Conservation (phyloP, 148 eudicot species). For the Nyssa sinensis region DNA sequence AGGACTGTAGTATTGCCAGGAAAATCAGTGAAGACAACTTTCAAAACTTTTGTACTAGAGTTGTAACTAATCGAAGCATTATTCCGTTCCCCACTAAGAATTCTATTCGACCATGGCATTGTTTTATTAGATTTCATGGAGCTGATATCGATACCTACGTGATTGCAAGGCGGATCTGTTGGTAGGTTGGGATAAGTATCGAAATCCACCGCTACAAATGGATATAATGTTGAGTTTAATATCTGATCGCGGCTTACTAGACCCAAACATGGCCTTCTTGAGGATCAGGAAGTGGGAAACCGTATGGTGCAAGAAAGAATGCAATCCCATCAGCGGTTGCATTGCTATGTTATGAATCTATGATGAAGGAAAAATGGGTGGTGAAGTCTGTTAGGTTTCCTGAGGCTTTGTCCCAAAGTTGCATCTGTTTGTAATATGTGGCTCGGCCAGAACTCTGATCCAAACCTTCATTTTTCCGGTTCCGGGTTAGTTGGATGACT, state of each 20-base stretch:
- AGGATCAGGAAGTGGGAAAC: conserved; percentile 2
- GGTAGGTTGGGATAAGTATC: not conserved
- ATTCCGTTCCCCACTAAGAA: not conserved
- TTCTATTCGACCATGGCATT: not conserved
- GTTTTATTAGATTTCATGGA: not conserved
- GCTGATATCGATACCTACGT: conserved; percentile 15
- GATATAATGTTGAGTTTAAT: not conserved
- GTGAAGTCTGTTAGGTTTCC: conserved; percentile 23
- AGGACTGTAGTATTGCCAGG: too few relatives aligned
- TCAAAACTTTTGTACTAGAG: not conserved
- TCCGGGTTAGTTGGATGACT: conserved; percentile 14
- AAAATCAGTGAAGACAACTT: not conserved
- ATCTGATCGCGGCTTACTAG: conserved; percentile 1
- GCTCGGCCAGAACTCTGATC: conserved; percentile 11
- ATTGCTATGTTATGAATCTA: not conserved
- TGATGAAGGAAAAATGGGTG: conserved; percentile 29
- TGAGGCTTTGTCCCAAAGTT: conserved; percentile 27
- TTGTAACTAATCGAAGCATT: not conserved
- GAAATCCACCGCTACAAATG: conserved; percentile 32
- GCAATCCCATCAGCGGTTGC: conserved; percentile 29
- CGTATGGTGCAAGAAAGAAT: conserved; percentile 30
- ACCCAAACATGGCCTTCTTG: conserved; percentile 25
- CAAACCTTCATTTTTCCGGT: not conserved
- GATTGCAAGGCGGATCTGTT: not conserved
- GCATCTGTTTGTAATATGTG: conserved; percentile 17